phyloP scores from a whole-genome alignment of 176 grass and related monocot species.

The Eremochloa ophiuroides region DNA sequence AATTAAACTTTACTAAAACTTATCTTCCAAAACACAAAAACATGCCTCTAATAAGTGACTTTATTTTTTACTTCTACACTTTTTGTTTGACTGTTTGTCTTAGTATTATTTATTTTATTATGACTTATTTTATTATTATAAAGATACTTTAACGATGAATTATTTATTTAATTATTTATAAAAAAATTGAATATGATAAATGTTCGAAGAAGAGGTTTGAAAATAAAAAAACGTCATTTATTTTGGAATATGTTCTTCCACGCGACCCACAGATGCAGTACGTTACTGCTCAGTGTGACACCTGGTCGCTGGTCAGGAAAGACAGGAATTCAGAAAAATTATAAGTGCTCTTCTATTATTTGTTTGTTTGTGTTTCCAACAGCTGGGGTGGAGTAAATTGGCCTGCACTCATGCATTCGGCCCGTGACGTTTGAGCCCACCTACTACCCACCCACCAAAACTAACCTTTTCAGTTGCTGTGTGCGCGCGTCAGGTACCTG shows the following conservation, averaged over 20 bases:
- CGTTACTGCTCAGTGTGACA: neutral
- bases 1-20: neutral
- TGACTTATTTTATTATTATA: too few species aligned
- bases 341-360: neutral
- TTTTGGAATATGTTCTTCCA: too few species aligned
- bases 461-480: neutral
- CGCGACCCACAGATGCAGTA: neutral
- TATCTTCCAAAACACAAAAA: too few species aligned
- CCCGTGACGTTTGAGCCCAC: neutral
- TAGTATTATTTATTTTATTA: too few species aligned
- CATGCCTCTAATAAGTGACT: too few species aligned
- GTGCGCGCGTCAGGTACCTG: slow-evolving; percentile 53
- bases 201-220: too few species aligned
- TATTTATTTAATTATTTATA: too few species aligned
- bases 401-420: neutral
- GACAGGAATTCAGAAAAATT: neutral
- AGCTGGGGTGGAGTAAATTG: neutral
- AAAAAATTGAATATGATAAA: too few species aligned
- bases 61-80: too few species aligned
- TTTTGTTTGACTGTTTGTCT: too few species aligned
- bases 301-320: neutral
- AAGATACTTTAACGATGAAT: too few species aligned
- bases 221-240: too few species aligned
- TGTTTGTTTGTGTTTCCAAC: neutral
- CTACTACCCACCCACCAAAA: neutral